phyloP scores from a whole-genome alignment of 2,329 filamentous ascomycete species.

The Huntiella bhutanensis region DNA sequence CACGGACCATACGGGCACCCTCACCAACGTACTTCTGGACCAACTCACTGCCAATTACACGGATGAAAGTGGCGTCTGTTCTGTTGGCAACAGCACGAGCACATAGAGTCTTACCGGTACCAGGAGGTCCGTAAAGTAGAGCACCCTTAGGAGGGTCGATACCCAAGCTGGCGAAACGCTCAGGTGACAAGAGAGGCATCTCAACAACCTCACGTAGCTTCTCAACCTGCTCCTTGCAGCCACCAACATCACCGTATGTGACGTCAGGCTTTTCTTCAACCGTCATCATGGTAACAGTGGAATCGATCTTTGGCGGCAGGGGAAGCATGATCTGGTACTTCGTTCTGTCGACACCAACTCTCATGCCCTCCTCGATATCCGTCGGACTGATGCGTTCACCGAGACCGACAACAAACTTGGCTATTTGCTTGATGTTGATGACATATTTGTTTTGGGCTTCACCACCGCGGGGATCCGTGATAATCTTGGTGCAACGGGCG shows the following conservation, averaged over 20 bases:
- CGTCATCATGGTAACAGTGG: conserved; percentile 99
- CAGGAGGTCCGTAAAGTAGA: conserved; percentile 85
- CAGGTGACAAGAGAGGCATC: conserved; percentile 89
- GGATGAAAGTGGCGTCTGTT: conserved; percentile 95
- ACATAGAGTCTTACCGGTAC: conserved; percentile 97
- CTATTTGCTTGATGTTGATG: conserved; percentile 99
- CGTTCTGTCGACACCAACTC: conserved; percentile 92
- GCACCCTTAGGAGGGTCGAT: conserved; percentile 98
- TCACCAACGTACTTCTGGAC: conserved; percentile 99
- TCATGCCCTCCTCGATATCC: conserved; percentile 98
- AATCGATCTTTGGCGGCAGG: conserved; percentile 93
- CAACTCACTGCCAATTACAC: conserved; percentile 92
- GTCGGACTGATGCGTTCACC: conserved; percentile 93
- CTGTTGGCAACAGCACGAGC: conserved; percentile 92
- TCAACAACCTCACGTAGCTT: conserved; percentile 97
- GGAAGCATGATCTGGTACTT: conserved; percentile 98
- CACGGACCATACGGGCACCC: conserved; percentile 92
- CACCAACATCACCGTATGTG: conserved; percentile 95
- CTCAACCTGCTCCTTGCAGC: conserved; percentile 98
- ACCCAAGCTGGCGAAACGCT: conserved; percentile 94
- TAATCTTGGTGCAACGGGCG: conserved; percentile 97
- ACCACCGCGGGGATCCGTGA: conserved; percentile 82
- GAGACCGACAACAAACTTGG: conserved; percentile 96
- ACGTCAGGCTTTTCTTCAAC: conserved; percentile 99
- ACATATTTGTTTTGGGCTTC: conserved; percentile 98